These are phyloP conservation scores for Cucurbita pepo DNA, from an alignment of 306 rosid species.

Conservation along the genomic window DNA sequence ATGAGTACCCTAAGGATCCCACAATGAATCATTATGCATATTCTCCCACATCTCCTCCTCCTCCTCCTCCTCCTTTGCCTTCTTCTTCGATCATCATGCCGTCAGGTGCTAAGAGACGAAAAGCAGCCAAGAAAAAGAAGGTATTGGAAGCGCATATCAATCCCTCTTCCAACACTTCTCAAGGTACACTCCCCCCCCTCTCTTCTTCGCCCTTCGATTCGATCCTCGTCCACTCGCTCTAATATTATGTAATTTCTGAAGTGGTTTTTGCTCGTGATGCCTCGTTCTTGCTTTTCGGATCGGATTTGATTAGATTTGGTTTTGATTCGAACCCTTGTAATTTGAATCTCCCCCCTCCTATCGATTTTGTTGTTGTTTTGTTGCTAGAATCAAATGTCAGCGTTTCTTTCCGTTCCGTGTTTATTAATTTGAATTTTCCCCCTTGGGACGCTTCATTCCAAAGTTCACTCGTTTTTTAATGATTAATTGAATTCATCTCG, in stretches of 20 bases:
- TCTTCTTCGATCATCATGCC: constrained; percentile 36
- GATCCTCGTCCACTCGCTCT: not conserved
- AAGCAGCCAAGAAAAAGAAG: constrained; percentile 25
- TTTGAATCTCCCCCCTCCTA: not conserved
- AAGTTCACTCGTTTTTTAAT: too few species aligned
- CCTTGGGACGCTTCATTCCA: not conserved
- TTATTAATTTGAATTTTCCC: not conserved
- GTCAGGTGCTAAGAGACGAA: constrained; percentile 27
- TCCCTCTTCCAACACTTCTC: constrained; percentile 24
- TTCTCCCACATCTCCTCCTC: too few species aligned
- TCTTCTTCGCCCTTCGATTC: not conserved
- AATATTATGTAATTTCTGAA: not conserved
- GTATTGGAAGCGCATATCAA: constrained; percentile 27
- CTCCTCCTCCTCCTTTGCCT: not conserved
- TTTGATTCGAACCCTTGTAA: not conserved
- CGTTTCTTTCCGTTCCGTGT: not conserved
- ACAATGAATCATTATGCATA: too few species aligned
- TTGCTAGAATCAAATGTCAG: not conserved
- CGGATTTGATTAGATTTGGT: not conserved
- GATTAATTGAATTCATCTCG: too few species aligned
- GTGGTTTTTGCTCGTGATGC: not conserved
- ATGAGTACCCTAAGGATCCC: too few species aligned
- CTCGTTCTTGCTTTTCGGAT: not conserved
- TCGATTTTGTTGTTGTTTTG: not conserved
- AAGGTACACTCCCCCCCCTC: constrained; percentile 16